A percentile compares a stretch with the other conserved stretches of the same genome.
phyloP scores from a whole-genome alignment of 495 filamentous ascomycete genomes.

The Immersiella caudata region DNA sequence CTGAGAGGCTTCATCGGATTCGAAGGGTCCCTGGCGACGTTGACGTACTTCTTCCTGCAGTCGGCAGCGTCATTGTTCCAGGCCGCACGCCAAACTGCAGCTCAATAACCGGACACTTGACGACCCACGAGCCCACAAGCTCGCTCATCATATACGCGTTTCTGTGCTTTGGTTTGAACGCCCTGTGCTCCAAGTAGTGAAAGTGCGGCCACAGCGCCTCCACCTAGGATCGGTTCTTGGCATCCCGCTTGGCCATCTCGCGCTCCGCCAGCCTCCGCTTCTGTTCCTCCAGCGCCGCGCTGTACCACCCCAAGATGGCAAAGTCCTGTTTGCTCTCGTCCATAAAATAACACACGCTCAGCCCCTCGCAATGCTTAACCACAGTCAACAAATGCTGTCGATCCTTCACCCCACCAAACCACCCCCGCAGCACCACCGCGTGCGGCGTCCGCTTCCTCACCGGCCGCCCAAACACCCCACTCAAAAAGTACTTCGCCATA shows the following conservation, averaged over 20 bases:
- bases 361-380: background rate
- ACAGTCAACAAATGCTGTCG: background rate
- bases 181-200: background rate
- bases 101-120: constrained; percentile 14
- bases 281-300: background rate
- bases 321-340: background rate
- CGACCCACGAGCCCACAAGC: constrained; percentile 13
- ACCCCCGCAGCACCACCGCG: background rate
- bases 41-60: background rate
- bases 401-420: background rate
- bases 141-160: background rate
- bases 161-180: background rate
- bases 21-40: background rate
- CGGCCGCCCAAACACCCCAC: background rate
- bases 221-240: background rate
- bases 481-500: constrained; percentile 18
- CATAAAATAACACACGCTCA: constrained; percentile 5
- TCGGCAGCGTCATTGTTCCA: constrained; percentile 5
- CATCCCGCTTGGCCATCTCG: background rate
- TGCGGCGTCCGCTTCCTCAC: background rate
- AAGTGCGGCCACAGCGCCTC: constrained; percentile 9
- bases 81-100: background rate
- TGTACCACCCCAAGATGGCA: constrained; percentile 4
- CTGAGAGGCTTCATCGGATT: background rate
- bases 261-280: background rate